Base-by-base conservation (phyloP, 257 asterid species). In the Catharanthus roseus region DNA sequence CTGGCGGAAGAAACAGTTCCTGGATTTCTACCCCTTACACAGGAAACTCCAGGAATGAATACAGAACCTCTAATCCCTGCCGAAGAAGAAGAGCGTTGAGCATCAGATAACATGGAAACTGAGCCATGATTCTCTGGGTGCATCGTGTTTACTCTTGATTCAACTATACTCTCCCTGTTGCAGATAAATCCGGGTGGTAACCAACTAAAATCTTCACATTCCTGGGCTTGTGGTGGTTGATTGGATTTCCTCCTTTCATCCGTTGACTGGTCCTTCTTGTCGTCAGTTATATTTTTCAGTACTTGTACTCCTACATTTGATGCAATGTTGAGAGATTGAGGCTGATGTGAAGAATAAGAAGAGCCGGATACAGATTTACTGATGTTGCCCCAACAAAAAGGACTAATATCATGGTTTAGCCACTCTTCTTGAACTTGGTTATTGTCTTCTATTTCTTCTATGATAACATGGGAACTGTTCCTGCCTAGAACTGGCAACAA, bases 401-500 rank as follows among this genome's bases (percentile, higher is more conserved):
- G 36, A 29, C 38, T 53, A 16, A 49, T 39, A 33, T 63, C 74
- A 26, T 75, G 38, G 50, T 9, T 68, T n/a, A n/a, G 70, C 75
- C 45, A 47, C 24, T 44, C 39, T 44, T 56, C 73, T 54, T 71
- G 69, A 36, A 28, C 68, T 23, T 50, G 73, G 31, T 38, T 42
- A 50, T 67, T 61, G 65, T 72, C 77, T 68, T 73, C 70, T 68
- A 72, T 77, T 64, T 73, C 81, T 68, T 77, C 77, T 38, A 77
- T 72, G 60, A 68, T 77, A 23, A 68, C 77, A 49, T 42, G 67
- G 31, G 80, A 77, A 66, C n/a, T 69, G 45, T 16, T 58, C 47
- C 74, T 53, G 51, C 57, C 51, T 54, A 13, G 73, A 67, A 65
- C 29, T n/a, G 77, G 68, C 29, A 77, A 23, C 9, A 67, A 15